These are phyloP conservation scores for Saccharomyces pastorianus DNA, from an alignment of 1,139 yeast species.

Conservation along the genomic window DNA sequence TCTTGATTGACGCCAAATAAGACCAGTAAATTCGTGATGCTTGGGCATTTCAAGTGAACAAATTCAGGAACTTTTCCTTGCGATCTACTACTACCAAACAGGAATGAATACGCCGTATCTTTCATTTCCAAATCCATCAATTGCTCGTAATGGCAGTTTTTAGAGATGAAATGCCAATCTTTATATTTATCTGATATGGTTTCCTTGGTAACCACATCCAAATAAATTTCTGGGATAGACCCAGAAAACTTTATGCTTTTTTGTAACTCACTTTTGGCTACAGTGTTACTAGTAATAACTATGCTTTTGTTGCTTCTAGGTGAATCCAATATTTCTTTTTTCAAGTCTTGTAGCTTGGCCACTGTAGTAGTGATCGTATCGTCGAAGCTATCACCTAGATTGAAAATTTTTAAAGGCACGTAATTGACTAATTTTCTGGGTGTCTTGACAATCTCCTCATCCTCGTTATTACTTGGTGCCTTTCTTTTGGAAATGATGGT, in stretches of 20 bases:
- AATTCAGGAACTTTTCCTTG: not conserved
- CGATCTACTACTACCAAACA: not conserved
- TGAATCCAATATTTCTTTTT: not conserved
- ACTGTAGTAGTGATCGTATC: slow-evolving; percentile 6
- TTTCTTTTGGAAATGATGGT: not conserved
- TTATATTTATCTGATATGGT: slow-evolving; percentile 14
- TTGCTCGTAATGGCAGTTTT: slow-evolving; percentile 4
- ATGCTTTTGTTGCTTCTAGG: not conserved
- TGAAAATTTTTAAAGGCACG: slow-evolving; percentile 9
- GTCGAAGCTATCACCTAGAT: slow-evolving; percentile 13
- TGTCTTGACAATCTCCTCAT: not conserved
- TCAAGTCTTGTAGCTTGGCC: not conserved
- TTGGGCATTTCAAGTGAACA: slow-evolving; percentile 5
- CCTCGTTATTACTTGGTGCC: not conserved
- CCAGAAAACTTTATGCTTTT: not conserved
- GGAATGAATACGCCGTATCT: not conserved
- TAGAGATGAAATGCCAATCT: slow-evolving; percentile 27
- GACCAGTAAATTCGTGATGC: slow-evolving; percentile 6
- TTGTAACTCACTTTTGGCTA: not conserved
- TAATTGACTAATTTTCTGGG: not conserved
- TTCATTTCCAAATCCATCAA: slow-evolving; percentile 4
- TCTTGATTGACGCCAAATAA: slow-evolving; percentile 15
- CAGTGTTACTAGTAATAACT: not conserved
- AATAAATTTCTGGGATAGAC: slow-evolving; percentile 1
- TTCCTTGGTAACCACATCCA: slow-evolving; percentile 14